These are phyloP conservation scores for Crotalaria pallida DNA, from an alignment of 306 rosid genomes.

Conservation along the genomic window DNA sequence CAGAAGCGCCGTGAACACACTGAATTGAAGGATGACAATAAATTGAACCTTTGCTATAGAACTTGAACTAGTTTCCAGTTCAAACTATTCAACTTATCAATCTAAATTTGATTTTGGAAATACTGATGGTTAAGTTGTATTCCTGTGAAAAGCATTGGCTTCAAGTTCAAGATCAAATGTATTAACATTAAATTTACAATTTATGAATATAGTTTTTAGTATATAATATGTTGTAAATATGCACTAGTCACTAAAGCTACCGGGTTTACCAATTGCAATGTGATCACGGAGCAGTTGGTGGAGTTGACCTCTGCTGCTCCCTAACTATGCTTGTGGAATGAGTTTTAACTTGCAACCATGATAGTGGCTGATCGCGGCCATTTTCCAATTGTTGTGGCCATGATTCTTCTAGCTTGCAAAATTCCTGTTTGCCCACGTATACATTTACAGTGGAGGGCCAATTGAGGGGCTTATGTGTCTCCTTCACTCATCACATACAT, in stretches of 20 bases:
- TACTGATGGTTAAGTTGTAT: not conserved
- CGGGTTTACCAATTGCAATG: not conserved
- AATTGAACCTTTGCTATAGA: conserved; percentile 26
- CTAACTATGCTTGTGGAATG: not conserved
- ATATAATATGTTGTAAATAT: not conserved
- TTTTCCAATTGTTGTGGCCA: not conserved
- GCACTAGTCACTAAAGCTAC: not conserved
- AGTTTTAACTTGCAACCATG: not conserved
- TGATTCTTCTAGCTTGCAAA: not conserved
- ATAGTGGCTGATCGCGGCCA: not conserved
- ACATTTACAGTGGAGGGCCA: not conserved
- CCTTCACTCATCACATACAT: not conserved
- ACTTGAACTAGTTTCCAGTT: conserved; percentile 9
- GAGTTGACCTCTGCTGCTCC: not conserved
- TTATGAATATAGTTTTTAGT: not conserved
- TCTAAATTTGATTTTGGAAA: not conserved
- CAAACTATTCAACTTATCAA: not conserved
- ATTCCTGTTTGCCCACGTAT: not conserved
- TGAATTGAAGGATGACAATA: conserved; percentile 10
- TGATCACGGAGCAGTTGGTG: not conserved
- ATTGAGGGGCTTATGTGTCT: not conserved
- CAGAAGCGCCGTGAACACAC: conserved; percentile 21
- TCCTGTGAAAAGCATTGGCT: not conserved
- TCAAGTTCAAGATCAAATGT: not conserved
- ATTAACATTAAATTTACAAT: not conserved